phyloP scores from a whole-genome alignment of 768 basidiomycete species.

The Multifurca ochricompacta region DNA sequence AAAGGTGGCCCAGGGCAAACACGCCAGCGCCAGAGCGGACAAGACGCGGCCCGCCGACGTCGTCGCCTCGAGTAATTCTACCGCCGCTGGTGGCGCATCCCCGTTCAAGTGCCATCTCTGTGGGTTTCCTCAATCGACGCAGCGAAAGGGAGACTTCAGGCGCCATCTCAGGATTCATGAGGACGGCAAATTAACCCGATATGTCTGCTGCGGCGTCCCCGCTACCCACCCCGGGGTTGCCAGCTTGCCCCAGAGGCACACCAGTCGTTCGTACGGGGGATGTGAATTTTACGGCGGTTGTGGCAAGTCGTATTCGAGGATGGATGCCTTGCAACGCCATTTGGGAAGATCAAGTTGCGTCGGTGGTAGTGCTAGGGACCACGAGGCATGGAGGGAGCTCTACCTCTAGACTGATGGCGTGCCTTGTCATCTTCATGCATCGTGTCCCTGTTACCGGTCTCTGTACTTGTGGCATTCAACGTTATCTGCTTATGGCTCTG shows the following conservation, averaged over 20 bases:
- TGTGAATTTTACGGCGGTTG: constrained; percentile 5
- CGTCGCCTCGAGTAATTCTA: not conserved
- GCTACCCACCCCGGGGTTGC: not conserved
- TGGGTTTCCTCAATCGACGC: not conserved
- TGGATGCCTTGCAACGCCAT: constrained; percentile 13
- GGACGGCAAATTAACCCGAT: not conserved
- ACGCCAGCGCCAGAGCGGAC: not conserved
- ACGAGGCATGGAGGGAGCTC: constrained; percentile 6
- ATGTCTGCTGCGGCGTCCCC: constrained; percentile 11
- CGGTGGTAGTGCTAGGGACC: not conserved
- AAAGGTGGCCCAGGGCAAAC: not conserved
- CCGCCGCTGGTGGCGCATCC: not conserved
- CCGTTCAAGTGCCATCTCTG: not conserved
- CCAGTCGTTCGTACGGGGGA: not conserved
- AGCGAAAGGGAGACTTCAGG: constrained; percentile 6
- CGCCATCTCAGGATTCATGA: constrained; percentile 7
- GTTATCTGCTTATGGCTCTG: too few species aligned
- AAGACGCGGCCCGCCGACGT: not conserved
- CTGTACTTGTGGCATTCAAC: too few species aligned
- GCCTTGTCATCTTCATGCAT: not conserved
- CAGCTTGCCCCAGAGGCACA: not conserved
- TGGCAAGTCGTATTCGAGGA: constrained; percentile 8
- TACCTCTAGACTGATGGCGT: not conserved
- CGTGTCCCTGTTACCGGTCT: too few species aligned
- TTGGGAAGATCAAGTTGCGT: constrained; percentile 2